Base-by-base conservation (phyloP, 2,329 filamentous ascomycete species). In the Taxawa tesnikishii region DNA sequence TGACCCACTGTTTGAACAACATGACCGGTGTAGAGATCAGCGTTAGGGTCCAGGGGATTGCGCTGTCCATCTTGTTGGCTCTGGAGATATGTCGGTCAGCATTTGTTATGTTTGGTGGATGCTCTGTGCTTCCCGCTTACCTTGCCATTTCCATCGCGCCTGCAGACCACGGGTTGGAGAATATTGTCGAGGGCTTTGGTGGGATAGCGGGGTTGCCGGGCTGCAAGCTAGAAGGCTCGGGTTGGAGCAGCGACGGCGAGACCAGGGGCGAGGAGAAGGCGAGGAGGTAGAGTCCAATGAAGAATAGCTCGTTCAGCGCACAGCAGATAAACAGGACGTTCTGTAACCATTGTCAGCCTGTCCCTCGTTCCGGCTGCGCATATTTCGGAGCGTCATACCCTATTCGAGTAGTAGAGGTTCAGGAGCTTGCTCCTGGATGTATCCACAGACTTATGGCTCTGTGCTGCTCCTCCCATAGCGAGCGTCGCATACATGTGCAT, bases 401-500 rank as follows among this genome's bases (percentile, higher is more conserved):
- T 92, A 67, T 93, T 96, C 41, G 84, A 88, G 62, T 98, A 98
- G 68, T 98, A 98, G 36, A 92, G 67, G 59, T 94, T 90, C 55
- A 98, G 63, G 37, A 96, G 67, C 75, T 79, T 83, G 65, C 83
- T 94, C 55, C 85, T 69, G 54, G 73, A 82, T 59, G 81, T 79
- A 53, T 93, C 84, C 32, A 98, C 78, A 47, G 82, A 87, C 75
- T 98, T 98, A 65, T 98, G 90, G 63, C 85, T 83, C 46, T 73
- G 65, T 12, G 76, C 73, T 33, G 74, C 70, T 32, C 83, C 84
- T 33, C 81, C 84, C 75, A 94, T 90, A 43, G 79, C 78, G 49
- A 94, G 65, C 1, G 85, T 94, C 9, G 87, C 83, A 55, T 93
- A 96, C 90, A 98, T 98, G 64, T 98, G 90, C 68, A 96, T 88